A percentile compares a stretch with the other conserved stretches of the same genome.
Conservation (phyloP, 805 yeast species). For the Hanseniaspora nectarophila region DNA sequence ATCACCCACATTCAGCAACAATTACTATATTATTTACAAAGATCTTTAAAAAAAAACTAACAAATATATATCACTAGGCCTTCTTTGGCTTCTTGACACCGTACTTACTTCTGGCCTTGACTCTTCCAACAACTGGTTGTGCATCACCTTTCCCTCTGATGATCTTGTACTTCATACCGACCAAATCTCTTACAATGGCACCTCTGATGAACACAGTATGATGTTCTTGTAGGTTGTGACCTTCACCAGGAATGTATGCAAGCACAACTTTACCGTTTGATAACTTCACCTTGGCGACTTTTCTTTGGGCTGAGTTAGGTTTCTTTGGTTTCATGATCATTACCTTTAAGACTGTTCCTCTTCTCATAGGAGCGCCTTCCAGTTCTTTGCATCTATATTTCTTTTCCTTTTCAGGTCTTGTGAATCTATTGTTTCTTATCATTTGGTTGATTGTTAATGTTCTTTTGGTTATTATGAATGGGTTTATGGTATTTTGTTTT, state of each 20-base stretch:
- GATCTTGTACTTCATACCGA: slow-evolving; percentile 92
- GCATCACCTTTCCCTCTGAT: slow-evolving; percentile 89
- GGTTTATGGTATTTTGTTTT: neutral
- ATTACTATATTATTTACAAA: no score
- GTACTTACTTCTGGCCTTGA: slow-evolving; percentile 79
- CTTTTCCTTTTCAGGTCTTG: slow-evolving; percentile 34
- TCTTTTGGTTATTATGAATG: neutral
- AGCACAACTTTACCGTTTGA: slow-evolving; percentile 80
- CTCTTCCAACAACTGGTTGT: slow-evolving; percentile 88
- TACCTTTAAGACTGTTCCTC: slow-evolving; percentile 87
- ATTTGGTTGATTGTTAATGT: slow-evolving; percentile 5
- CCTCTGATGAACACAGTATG: slow-evolving; percentile 93
- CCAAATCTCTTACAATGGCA: slow-evolving; percentile 96
- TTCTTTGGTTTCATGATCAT: slow-evolving; percentile 95
- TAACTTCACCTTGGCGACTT: slow-evolving; percentile 87
- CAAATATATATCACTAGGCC: no score
- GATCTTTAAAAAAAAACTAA: no score
- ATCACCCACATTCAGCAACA: no score
- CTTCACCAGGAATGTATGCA: slow-evolving; percentile 96
- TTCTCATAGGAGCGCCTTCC: slow-evolving; percentile 68
- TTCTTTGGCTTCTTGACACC: slow-evolving; percentile 78
- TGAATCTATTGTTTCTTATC: slow-evolving; percentile 2
- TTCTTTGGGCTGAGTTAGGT: slow-evolving; percentile 96
- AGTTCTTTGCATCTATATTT: slow-evolving; percentile 67
- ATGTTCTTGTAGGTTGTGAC: slow-evolving; percentile 96